Base-by-base conservation (phyloP, 192 early-diverging fungal genomes). In the Paraglomus brasilianum region DNA sequence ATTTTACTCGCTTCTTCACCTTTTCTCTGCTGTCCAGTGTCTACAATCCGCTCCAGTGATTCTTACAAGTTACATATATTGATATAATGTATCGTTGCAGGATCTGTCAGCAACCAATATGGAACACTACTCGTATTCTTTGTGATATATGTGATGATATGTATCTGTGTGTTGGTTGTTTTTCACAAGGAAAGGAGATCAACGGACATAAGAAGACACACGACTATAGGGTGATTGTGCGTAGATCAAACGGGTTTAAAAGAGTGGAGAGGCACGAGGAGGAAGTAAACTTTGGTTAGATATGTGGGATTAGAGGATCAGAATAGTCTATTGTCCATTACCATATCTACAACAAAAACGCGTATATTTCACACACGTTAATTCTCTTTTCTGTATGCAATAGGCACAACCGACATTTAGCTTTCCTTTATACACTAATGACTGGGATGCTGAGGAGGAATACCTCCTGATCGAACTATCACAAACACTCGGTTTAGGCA, bases 401-500 rank as follows among this genome's bases (percentile, higher is more conserved):
- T 52, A 89, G 87, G 91, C 92, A 76, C 86, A 85, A 44, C 87
- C 89, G 53, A 87, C 85, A 62, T 30, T 30, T 30, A 30, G 30
- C 30, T 98, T 95, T 74, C 92, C 95, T 6, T 90, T 99, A 45
- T 96, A 94, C 72, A 88, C 91, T 15, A 80, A 82, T 17, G 87
- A 93, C 62, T 99, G 97, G 97, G 89, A 88, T 48, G 97, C 95
- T 5, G 93, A 98, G 56, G 97, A 99, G 70, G 97, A 99, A 80
- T 80, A 98, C 51, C 70, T 94, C 63, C 81, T 99, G 68, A 92
- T 98, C 46, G 94, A 97, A 64, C 92, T 89, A 6, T 82, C 93
- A 50, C 91, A 94, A 76, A 85, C 91, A 73, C 93, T 88, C 78
- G 97, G 97, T 21, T 86, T 98, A 63, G 97, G 97, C 41, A 98